phyloP scores from a whole-genome alignment of 306 rosid species.

The Vicia sativa region DNA sequence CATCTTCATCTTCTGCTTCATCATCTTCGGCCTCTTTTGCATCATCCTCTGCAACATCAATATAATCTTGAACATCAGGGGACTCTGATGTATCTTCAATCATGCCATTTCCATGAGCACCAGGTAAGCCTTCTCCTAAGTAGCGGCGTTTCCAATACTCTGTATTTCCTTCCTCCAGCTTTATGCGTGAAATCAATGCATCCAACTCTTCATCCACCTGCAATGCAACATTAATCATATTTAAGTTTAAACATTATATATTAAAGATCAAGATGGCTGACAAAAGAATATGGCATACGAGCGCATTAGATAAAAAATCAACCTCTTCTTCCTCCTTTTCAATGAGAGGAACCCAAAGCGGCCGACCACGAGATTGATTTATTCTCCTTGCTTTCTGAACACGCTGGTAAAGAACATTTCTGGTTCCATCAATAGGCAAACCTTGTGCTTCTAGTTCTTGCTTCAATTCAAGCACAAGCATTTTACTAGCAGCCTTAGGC shows the following conservation, averaged over 20 bases:
- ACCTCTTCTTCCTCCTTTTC: slow-evolving; percentile 98
- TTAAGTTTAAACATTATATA: slow-evolving; percentile 31
- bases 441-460: slow-evolving; percentile 96
- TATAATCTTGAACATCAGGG: slow-evolving; percentile 59
- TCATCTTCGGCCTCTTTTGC: slow-evolving; percentile 77
- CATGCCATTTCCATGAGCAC: slow-evolving; percentile 47
- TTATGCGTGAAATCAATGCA: slow-evolving; percentile 75
- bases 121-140: slow-evolving; percentile 76
- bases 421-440: slow-evolving; percentile 90
- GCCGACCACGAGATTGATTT: slow-evolving; percentile 96
- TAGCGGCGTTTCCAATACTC: slow-evolving; percentile 94
- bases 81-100: slow-evolving; percentile 46
- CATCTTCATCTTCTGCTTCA: slow-evolving; percentile 63
- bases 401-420: slow-evolving; percentile 98
- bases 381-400: slow-evolving; percentile 99
- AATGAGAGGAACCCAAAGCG: slow-evolving; percentile 97
- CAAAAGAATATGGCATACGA: slow-evolving; percentile 26
- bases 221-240: slow-evolving; percentile 44
- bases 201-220: slow-evolving; percentile 96
- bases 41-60: slow-evolving; percentile 59
- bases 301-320: slow-evolving; percentile 22
- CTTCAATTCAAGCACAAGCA: slow-evolving; percentile 86
- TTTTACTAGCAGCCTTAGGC: slow-evolving; percentile 99
- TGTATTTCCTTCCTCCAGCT: slow-evolving; percentile 86
- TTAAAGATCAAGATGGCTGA: slow-evolving; percentile 15